Evolutionary conservation across 2,329 filamentous ascomycete species (phyloP), one percentile per base, ranked within the genome.

Genomic region (Epichloe sp.): DNA sequence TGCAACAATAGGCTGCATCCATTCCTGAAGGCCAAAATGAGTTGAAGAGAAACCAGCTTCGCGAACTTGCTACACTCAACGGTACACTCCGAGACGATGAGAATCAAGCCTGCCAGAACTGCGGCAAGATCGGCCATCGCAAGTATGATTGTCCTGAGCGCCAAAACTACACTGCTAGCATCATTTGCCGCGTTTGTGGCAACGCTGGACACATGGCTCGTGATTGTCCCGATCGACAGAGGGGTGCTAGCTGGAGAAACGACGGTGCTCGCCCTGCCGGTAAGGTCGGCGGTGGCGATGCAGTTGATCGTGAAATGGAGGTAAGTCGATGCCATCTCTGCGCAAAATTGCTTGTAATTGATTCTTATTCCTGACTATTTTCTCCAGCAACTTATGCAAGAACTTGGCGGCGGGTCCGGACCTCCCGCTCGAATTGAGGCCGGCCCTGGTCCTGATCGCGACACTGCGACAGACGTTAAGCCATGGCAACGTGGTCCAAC

Each of bases 51-150:
- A 97, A 97, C 71, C 93, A 98, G 71, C 85, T 98, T 52, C 88
- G 93, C 71, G 93, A 98, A 69, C 86, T 98, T 57, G 93, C 93
- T 43, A 89, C 93, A 26, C 85, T 98, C 62, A 98, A 98, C 81
- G 93, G 93, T 80, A 98, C 93, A 8, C 83, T 98, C 19, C 91
- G 93, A 74, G 93, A 98, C 65, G 93, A 98, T 63, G 93, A 98
- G 68, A 98, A 98, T 70, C 93, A 98, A 68, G 93, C 93, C 58
- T 98, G 93, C 72, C 93, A 98, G 74, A 98, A 98, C 75, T 98
- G 88, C 70, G 93, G 93, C 61, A 89, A 97, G 77, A 98, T 98
- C 58, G 93, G 93, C 54, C 93, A 98, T 70, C 85, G 93, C 71
- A 98, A 98, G 72, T 97, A 96, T 68, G 93, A 98, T 66, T 98